Base-by-base conservation (phyloP, 2,329 filamentous ascomycete species). In the Periconia sp. region DNA sequence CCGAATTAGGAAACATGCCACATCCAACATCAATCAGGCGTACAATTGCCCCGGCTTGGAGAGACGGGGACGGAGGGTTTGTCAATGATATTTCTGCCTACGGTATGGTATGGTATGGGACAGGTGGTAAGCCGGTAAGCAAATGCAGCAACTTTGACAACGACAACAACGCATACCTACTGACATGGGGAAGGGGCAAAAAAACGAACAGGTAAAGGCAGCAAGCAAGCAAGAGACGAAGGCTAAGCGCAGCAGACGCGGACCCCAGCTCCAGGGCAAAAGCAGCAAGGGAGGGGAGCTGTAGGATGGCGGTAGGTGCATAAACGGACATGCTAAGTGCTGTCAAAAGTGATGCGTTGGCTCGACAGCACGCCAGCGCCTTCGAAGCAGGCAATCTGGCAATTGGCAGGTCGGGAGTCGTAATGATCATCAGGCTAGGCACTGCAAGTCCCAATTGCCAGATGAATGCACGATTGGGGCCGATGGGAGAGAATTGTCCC, bases 281-380 rank as follows among this genome's bases (percentile, higher is more conserved):
- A 73, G 68, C 67, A 70, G 66, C 69, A 65, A 56, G 68, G 57
- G 65, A 69, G 65, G 44, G 40, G 52, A 31, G 43, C 43, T 45
- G 43, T 45, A 31, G 20, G 43, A 9, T 31, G 23, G 57, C 60
- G 66, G 69, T 71, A 72, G 57, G 65, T 72, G 66, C 71, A 73
- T 70, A 70, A 63, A 67, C 61, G 64, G 64, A 60, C 66, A 66
- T 69, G 70, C 69, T 72, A 72, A 68, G 70, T 72, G 71, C 68
- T 74, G 71, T 74, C 71, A 72, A 68, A 64, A 59, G 66, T 74
- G 70, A 73, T 73, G 71, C 70, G 71, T 63, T 74, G 71, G 70
- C 70, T 73, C 70, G 69, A 71, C 23, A 70, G 68, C 65, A 63
- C 69, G 70, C 66, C 71, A 70, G 62, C 70, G 69, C 63, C 66